Evolutionary conservation across 495 filamentous ascomycete species (phyloP).

Genomic region (Mytilinidion resinicola): DNA sequence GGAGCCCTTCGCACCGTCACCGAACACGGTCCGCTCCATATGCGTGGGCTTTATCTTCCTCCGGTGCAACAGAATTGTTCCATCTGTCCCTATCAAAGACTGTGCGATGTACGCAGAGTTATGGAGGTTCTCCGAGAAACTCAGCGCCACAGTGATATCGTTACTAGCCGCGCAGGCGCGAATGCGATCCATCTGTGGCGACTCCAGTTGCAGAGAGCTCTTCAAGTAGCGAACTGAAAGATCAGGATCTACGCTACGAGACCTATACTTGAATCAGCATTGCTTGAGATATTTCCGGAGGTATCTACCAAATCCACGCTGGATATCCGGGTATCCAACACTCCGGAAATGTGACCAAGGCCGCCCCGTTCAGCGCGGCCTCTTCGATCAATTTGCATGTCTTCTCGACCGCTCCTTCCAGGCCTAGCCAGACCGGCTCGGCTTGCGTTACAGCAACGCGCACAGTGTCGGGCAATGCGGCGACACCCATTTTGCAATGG

Average conservation of each 20-base stretch:
- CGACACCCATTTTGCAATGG: no score
- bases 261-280: conserved; percentile 29
- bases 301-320: conserved; percentile 50
- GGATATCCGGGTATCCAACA: conserved; percentile 54
- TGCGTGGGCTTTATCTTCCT: conserved; percentile 58
- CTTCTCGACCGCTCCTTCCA: conserved; percentile 44
- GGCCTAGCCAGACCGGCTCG: conserved; percentile 52
- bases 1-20: conserved; percentile 45
- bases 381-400: conserved; percentile 47
- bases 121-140: conserved; percentile 48
- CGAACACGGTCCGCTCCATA: conserved; percentile 57
- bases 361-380: conserved; percentile 45
- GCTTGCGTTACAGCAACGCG: conserved; percentile 30
- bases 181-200: conserved; percentile 45
- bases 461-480: conserved; percentile 1
- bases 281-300: conserved; percentile 1
- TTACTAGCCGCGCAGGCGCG: conserved; percentile 37
- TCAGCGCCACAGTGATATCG: conserved; percentile 46
- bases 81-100: conserved; percentile 43
- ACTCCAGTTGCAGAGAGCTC: conserved; percentile 44
- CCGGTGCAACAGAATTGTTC: conserved; percentile 42
- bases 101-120: conserved; percentile 54
- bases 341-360: conserved; percentile 52
- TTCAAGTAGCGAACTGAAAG: conserved; percentile 44
- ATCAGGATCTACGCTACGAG: conserved; percentile 41